Evolutionary conservation across 441 rosid species (phyloP).

Genomic region (Gossypium davidsonii): DNA sequence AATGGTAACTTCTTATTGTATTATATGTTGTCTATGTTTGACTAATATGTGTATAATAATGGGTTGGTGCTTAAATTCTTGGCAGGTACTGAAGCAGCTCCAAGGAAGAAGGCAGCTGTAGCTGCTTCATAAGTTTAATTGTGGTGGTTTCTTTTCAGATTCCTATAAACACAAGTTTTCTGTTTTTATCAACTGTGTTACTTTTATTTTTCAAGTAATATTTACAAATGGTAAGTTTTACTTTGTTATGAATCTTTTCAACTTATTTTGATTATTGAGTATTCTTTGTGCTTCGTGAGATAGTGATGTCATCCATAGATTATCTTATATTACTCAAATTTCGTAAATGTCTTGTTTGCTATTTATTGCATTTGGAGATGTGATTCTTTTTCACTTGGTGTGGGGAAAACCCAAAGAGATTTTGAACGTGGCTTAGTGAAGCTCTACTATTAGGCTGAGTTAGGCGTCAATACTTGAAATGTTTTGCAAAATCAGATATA

Average conservation of each 20-base stretch:
- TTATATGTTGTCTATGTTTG: neutral
- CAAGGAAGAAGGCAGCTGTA: neutral
- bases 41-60: neutral
- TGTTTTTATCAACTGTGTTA: neutral
- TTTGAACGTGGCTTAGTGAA: too few species aligned
- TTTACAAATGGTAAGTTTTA: neutral
- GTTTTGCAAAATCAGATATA: too few species aligned
- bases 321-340: neutral
- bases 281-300: neutral
- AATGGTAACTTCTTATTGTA: neutral
- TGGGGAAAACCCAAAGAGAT: neutral
- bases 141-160: neutral
- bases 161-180: neutral
- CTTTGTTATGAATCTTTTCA: neutral
- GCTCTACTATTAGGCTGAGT: too few species aligned
- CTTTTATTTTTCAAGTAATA: neutral
- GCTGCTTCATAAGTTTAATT: neutral
- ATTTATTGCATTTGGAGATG: neutral
- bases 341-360: neutral
- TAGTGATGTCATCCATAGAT: neutral
- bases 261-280: neutral
- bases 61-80: neutral
- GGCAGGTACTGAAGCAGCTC: constrained; percentile 10
- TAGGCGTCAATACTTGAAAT: too few species aligned
- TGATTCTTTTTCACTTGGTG: neutral